Conservation (phyloP, 768 basidiomycete genomes). For the Russula emetica region DNA sequence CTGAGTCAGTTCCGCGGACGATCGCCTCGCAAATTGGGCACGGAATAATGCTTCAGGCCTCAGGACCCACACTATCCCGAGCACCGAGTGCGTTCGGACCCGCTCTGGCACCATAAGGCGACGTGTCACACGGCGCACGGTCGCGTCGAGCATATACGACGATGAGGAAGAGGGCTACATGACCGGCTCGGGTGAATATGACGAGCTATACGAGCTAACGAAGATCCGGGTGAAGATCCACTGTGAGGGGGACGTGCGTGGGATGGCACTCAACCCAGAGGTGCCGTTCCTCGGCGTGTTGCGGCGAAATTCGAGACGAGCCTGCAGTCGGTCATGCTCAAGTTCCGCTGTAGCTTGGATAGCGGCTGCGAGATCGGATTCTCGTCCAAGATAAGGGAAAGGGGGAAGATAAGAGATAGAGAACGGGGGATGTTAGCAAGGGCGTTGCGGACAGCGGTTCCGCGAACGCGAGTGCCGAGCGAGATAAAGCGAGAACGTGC, state of each 20-base stretch:
- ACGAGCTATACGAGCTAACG: slow-evolving; percentile 56
- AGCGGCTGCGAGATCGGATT: no score
- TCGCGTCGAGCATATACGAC: slow-evolving; percentile 47
- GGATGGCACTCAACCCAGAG: slow-evolving; percentile 73
- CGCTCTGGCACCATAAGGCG: slow-evolving; percentile 48
- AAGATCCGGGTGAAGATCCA: slow-evolving; percentile 89
- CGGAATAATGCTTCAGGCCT: slow-evolving; percentile 47
- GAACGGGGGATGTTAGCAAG: no score
- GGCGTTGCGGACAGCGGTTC: no score
- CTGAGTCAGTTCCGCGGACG: slow-evolving; percentile 29
- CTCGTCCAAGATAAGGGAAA: no score
- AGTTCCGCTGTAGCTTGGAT: no score
- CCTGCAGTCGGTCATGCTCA: slow-evolving; percentile 53
- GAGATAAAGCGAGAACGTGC: no score
- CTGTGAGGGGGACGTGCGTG: slow-evolving; percentile 75
- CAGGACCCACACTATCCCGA: slow-evolving; percentile 34
- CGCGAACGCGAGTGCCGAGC: no score
- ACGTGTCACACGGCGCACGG: slow-evolving; percentile 40
- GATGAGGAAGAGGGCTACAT: slow-evolving; percentile 79
- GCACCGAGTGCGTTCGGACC: slow-evolving; percentile 47
- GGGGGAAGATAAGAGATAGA: no score
- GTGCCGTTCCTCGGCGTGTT: slow-evolving; percentile 63
- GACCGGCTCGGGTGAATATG: slow-evolving; percentile 60
- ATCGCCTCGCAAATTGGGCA: slow-evolving; percentile 57
- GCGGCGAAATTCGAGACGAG: slow-evolving; percentile 67